Conservation (phyloP, 768 basidiomycete genomes). For the Leccinum fibrillosum region DNA sequence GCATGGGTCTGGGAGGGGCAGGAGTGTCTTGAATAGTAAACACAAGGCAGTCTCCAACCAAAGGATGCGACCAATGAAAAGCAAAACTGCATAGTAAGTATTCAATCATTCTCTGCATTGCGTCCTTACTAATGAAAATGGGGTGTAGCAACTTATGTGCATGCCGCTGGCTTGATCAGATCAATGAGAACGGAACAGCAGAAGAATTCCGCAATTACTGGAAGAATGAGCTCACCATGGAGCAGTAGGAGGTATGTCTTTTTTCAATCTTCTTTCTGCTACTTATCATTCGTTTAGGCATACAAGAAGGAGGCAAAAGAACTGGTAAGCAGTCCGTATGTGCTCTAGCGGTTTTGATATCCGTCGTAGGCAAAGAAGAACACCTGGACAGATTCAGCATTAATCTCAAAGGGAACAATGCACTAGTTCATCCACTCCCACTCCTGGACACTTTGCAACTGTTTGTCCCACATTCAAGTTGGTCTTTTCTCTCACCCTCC, state of each 20-base stretch:
- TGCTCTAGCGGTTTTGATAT: no score
- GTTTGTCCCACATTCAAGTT: no score
- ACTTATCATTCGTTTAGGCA: neutral
- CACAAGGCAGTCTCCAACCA: neutral
- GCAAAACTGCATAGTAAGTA: neutral
- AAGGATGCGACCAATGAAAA: neutral
- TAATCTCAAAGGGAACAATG: no score
- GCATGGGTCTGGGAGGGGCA: no score
- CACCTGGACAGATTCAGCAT: no score
- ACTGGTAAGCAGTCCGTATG: neutral
- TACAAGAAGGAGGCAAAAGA: neutral
- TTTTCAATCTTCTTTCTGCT: neutral
- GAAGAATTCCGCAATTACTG: neutral
- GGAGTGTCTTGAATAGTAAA: neutral
- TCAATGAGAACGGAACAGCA: neutral
- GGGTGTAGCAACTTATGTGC: neutral
- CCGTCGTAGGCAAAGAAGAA: no score
- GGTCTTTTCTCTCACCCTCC: no score
- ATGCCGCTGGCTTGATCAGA: neutral
- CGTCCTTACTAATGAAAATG: no score
- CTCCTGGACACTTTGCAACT: no score
- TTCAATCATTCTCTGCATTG: no score
- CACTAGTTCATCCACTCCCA: no score
- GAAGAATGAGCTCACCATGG: neutral
- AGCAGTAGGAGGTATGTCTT: neutral